phyloP scores from a whole-genome alignment of 805 yeast genomes.

The Kodamaea lidongshanica region DNA sequence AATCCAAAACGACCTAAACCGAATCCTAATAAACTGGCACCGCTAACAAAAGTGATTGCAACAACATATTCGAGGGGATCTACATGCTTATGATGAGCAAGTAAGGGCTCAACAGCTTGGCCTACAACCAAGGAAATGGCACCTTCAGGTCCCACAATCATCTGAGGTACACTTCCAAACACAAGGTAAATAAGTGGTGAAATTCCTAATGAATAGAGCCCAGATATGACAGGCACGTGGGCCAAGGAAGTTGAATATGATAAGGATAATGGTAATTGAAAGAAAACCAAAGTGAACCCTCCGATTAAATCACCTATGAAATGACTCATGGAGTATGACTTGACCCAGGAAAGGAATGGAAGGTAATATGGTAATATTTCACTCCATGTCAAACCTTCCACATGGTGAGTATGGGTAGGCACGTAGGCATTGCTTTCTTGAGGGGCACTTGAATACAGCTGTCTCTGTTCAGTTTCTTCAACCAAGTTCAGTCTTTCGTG shows the following conservation, averaged over 20 bases:
- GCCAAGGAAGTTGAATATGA: constrained; percentile 39
- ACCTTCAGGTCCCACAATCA: constrained; percentile 43
- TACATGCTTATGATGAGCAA: constrained; percentile 27
- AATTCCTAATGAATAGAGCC: constrained; percentile 33
- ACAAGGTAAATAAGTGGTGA: constrained; percentile 36
- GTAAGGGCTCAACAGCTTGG: constrained; percentile 39
- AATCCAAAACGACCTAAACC: constrained; percentile 43
- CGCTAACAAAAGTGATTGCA: constrained; percentile 68
- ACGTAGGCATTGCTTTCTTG: constrained; percentile 13
- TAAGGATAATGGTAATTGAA: constrained; percentile 78
- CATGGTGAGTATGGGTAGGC: constrained; percentile 16
- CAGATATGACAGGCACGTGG: constrained; percentile 37
- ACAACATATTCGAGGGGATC: constrained; percentile 51
- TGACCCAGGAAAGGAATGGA: constrained; percentile 66
- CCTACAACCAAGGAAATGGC: constrained; percentile 43
- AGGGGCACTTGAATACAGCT: not conserved
- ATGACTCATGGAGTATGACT: constrained; percentile 36
- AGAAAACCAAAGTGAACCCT: constrained; percentile 82
- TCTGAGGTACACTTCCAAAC: constrained; percentile 42
- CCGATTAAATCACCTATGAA: constrained; percentile 65
- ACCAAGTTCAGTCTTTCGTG: constrained; percentile 13
- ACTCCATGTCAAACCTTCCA: constrained; percentile 22
- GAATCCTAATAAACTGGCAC: constrained; percentile 61
- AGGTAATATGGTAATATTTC: constrained; percentile 52
- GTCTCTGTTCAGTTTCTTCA: constrained; percentile 5